phyloP scores from a whole-genome alignment of 177 flowering plant genomes.

The Telopea speciosissima region DNA sequence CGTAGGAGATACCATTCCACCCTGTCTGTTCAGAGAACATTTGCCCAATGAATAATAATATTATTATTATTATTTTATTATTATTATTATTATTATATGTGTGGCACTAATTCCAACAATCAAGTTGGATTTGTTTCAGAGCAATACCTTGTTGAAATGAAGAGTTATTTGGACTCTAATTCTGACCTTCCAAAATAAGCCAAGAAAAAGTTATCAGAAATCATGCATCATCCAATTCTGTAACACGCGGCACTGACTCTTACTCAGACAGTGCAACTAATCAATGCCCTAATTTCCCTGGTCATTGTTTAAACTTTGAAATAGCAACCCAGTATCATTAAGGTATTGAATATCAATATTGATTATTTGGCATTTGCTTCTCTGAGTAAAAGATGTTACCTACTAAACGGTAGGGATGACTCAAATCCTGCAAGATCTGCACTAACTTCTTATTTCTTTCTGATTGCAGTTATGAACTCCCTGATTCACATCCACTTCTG shows the following conservation, averaged over 20 bases:
- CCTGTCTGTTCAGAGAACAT: no score
- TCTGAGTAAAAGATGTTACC: not conserved
- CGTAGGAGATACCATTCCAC: no score
- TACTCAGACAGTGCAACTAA: not conserved
- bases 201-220: not conserved
- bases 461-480: constrained; percentile 79
- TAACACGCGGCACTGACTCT: not conserved
- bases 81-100: no score
- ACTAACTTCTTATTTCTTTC: constrained; percentile 7
- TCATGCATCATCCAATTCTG: not conserved
- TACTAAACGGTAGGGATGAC: not conserved
- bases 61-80: no score
- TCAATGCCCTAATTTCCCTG: not conserved
- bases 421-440: not conserved
- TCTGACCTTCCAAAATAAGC: no score
- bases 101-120: not conserved
- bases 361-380: not conserved
- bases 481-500: constrained; percentile 65
- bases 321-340: not conserved
- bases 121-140: not conserved
- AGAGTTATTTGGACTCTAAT: not conserved
- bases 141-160: not conserved
- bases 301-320: not conserved
- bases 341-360: not conserved
- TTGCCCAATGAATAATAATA: no score